Percentiles rank a stretch among this genome's conserved stretches.
These are phyloP conservation scores for Dactylellina haptotyla DNA, from an alignment of 2,329 filamentous ascomycete genomes.

Conservation along the genomic window DNA sequence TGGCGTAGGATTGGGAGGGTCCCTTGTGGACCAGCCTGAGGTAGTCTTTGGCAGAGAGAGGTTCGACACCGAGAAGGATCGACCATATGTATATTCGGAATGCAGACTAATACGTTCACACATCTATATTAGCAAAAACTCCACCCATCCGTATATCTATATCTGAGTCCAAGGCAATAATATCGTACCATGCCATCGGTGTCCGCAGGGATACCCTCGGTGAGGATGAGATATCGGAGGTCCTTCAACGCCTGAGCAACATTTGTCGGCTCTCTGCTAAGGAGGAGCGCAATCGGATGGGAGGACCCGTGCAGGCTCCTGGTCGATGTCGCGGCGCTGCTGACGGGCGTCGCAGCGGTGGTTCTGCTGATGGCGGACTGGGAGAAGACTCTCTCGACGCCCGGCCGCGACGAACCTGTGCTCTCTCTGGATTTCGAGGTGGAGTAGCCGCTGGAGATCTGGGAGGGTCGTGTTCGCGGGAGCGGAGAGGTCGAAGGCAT, in stretches of 20 bases:
- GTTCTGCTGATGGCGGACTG: conserved; percentile 45
- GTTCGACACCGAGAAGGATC: conserved; percentile 85
- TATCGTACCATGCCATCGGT: conserved; percentile 66
- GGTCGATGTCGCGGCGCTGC: conserved; percentile 19
- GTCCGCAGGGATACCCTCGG: conserved; percentile 66
- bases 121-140: too few species aligned
- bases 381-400: conserved; percentile 40
- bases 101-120: too few species aligned
- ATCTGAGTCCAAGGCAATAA: background rate
- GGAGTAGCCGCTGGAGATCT: conserved; percentile 47
- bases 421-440: conserved; percentile 49
- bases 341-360: conserved; percentile 32
- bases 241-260: conserved; percentile 63
- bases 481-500: conserved; percentile 50
- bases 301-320: conserved; percentile 23
- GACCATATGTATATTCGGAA: conserved; percentile 96
- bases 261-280: conserved; percentile 56
- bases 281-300: conserved; percentile 56
- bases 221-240: conserved; percentile 65
- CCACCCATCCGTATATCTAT: too few species aligned
- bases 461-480: conserved; percentile 40
- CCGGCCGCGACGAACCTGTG: conserved; percentile 32
- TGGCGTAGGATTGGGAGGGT: conserved; percentile 91
- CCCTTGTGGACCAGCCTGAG: conserved; percentile 90
- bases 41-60: conserved; percentile 86